Conservation (phyloP, 1,284 basidiomycete species). For the Pseudozyma pruni region DNA sequence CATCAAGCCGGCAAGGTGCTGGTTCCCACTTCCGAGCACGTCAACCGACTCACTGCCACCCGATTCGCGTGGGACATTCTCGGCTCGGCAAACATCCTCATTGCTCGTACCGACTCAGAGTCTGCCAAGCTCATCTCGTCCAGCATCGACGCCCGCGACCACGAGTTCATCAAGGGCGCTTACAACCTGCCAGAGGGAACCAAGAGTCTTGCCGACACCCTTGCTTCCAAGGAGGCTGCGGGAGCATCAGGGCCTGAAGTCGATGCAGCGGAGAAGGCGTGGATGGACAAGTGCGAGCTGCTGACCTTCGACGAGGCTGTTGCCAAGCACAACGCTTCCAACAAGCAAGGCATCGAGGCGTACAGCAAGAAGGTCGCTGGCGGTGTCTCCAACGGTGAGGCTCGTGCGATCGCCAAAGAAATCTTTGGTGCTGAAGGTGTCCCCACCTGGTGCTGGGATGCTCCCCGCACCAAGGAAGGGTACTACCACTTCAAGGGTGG, state of each 20-base stretch:
- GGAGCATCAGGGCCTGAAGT: conserved; percentile 59
- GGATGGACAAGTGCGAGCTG: conserved; percentile 66
- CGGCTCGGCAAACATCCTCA: conserved; percentile 85
- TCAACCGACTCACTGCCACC: conserved; percentile 82
- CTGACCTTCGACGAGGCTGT: conserved; percentile 86
- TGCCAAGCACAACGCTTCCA: conserved; percentile 65
- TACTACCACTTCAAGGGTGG: conserved; percentile 92
- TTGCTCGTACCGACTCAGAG: conserved; percentile 91
- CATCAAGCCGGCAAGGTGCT: conserved; percentile 93
- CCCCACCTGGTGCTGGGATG: conserved; percentile 90
- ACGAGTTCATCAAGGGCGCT: conserved; percentile 68
- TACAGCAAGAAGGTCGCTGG: conserved; percentile 73
- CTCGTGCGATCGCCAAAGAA: conserved; percentile 78
- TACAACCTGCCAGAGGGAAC: conserved; percentile 61
- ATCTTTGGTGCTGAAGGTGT: conserved; percentile 74
- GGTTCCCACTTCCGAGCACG: conserved; percentile 85
- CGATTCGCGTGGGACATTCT: conserved; percentile 89
- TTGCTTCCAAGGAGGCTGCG: conserved; percentile 56
- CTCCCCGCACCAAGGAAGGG: conserved; percentile 87
- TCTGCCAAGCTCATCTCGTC: conserved; percentile 86
- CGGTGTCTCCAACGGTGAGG: conserved; percentile 80
- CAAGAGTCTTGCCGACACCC: conserved; percentile 59
- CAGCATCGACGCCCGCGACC: conserved; percentile 81
- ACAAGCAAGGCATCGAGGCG: conserved; percentile 70
- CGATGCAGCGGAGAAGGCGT: conserved; percentile 63